A percentile compares a stretch with the other conserved stretches of the same genome.
These are phyloP conservation scores for Auricularia sp. DNA, from an alignment of 768 basidiomycete genomes.

Conservation along the genomic window DNA sequence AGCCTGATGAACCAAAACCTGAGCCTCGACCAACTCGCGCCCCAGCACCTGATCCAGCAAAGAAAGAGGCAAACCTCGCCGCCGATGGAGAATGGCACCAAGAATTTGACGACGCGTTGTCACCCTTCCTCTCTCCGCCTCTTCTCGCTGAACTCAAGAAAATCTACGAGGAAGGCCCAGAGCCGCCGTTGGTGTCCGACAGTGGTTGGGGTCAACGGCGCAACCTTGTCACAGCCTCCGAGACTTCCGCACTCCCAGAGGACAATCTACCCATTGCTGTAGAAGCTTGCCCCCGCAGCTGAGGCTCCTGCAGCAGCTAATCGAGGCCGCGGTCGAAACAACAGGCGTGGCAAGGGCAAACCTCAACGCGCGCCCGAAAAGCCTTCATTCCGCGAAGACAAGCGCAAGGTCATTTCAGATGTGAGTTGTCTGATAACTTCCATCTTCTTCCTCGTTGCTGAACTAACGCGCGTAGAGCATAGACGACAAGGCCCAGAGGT, in stretches of 20 bases:
- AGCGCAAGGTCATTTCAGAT: constrained; percentile 69
- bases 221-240: constrained; percentile 20
- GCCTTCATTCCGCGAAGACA: constrained; percentile 44
- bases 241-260: constrained; percentile 3
- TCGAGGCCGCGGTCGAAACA: constrained; percentile 31
- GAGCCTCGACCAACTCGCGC: constrained; percentile 19
- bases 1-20: constrained; percentile 49
- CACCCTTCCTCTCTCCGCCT: constrained; percentile 53
- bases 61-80: constrained; percentile 11
- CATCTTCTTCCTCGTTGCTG: background rate
- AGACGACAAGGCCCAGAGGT: constrained; percentile 66
- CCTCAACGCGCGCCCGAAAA: constrained; percentile 32
- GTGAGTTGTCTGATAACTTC: constrained; percentile 33
- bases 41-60: constrained; percentile 18
- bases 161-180: constrained; percentile 73
- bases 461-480: constrained; percentile 51
- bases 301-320: constrained; percentile 15
- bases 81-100: constrained; percentile 46
- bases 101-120: constrained; percentile 42
- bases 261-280: background rate
- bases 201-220: constrained; percentile 58
- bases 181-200: constrained; percentile 65
- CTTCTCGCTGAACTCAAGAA: constrained; percentile 54
- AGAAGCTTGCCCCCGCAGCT: constrained; percentile 2
- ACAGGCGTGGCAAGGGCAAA: constrained; percentile 30